These are phyloP conservation scores for Phyllosticta citrichinensis DNA, from an alignment of 2,329 filamentous ascomycete genomes.

Conservation along the genomic window DNA sequence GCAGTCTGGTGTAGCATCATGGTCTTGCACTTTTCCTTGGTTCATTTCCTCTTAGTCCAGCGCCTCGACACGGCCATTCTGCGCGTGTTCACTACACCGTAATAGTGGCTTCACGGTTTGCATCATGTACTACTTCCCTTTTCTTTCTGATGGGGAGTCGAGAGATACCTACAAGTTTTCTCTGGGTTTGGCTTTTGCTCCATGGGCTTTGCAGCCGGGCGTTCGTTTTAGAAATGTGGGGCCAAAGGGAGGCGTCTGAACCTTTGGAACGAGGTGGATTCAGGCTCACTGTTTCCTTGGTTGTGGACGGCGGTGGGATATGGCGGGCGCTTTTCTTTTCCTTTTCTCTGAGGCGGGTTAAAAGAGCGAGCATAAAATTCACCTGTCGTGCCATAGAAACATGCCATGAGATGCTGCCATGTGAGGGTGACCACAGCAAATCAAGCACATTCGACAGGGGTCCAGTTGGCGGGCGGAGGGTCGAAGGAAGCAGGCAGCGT, in stretches of 20 bases:
- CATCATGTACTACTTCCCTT: constrained; percentile 13
- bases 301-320: constrained; percentile 2
- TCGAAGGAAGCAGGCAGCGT: not conserved
- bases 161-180: constrained; percentile 10
- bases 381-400: not conserved
- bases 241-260: constrained; percentile 10
- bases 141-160: constrained; percentile 13
- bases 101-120: constrained; percentile 8
- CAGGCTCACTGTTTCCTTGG: constrained; percentile 1
- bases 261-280: constrained; percentile 1
- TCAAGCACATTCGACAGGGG: not conserved
- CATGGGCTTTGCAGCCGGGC: constrained; percentile 9
- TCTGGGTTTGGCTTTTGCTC: constrained; percentile 9
- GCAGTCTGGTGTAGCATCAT: constrained; percentile 10
- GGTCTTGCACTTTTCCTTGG: constrained; percentile 15
- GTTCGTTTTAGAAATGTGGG: constrained; percentile 9
- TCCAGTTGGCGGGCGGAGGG: not conserved
- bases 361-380: constrained; percentile 8
- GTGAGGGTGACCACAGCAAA: not conserved
- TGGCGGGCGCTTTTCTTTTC: constrained; percentile 1
- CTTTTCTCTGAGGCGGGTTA: not conserved
- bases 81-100: constrained; percentile 6
- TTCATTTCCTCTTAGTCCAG: constrained; percentile 20
- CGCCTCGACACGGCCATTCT: not conserved
- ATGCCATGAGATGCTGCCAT: not conserved